phyloP scores from a whole-genome alignment of 2,329 filamentous ascomycete genomes.

The Verticillium tricorpus region DNA sequence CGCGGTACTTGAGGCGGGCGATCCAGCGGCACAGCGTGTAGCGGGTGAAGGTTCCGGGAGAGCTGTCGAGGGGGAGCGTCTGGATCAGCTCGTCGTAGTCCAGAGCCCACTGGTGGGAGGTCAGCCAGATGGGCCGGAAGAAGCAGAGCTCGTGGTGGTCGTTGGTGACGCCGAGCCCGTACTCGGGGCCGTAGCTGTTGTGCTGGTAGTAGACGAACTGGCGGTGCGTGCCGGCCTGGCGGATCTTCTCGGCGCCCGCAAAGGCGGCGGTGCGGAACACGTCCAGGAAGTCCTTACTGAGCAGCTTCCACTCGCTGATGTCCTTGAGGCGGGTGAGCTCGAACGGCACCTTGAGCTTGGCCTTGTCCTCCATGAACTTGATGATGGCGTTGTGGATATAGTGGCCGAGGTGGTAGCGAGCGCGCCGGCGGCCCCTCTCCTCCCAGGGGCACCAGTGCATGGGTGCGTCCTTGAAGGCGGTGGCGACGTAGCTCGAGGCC shows the following conservation, averaged over 20 bases:
- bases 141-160: slow-evolving; percentile 1
- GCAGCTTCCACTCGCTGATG: not conserved
- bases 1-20: not conserved
- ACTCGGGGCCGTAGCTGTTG: slow-evolving; percentile 10
- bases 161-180: slow-evolving; percentile 6
- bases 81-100: not conserved
- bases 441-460: slow-evolving; percentile 3
- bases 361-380: not conserved
- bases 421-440: slow-evolving; percentile 1
- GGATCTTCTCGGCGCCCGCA: not conserved
- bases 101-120: not conserved
- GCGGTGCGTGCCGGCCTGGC: not conserved
- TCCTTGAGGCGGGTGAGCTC: not conserved
- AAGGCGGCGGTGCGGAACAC: slow-evolving; percentile 1
- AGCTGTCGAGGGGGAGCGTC: not conserved
- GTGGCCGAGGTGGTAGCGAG: slow-evolving; percentile 4
- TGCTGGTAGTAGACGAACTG: slow-evolving; percentile 7
- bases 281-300: not conserved
- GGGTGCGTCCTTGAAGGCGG: not conserved
- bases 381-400: not conserved
- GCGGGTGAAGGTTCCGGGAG: not conserved
- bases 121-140: slow-evolving; percentile 9
- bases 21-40: not conserved
- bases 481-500: slow-evolving; percentile 1
- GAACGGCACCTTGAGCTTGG: slow-evolving; percentile 1